These are phyloP conservation scores for Trichoderma cornu-damae DNA, from an alignment of 2,329 filamentous ascomycete species.

Conservation along the genomic window DNA sequence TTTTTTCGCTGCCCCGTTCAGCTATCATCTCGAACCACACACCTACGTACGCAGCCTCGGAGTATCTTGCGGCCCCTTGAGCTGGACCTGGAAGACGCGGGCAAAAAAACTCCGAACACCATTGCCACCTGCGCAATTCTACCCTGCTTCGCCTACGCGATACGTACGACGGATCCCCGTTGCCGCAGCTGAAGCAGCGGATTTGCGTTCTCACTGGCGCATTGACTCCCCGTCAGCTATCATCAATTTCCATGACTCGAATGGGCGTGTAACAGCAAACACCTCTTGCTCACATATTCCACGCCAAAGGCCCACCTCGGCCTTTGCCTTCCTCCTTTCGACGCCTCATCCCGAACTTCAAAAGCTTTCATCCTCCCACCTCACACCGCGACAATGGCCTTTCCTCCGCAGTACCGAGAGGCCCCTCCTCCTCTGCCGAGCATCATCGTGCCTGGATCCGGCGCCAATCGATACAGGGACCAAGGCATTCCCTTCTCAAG, in stretches of 20 bases:
- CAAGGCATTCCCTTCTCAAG: constrained; percentile 32
- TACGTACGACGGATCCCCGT: constrained; percentile 5
- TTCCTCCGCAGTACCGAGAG: constrained; percentile 35
- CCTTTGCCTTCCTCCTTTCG: constrained; percentile 5
- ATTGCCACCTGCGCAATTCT: constrained; percentile 11
- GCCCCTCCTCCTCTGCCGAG: constrained; percentile 34
- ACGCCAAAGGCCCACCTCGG: constrained; percentile 6
- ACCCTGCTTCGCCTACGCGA: constrained; percentile 13
- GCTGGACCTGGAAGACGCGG: constrained; percentile 14
- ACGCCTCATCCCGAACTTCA: background rate
- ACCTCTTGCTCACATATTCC: background rate
- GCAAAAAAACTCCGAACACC: constrained; percentile 6
- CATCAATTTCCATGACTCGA: constrained; percentile 18
- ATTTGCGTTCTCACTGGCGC: constrained; percentile 9
- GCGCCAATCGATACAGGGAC: constrained; percentile 27
- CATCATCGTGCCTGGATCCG: constrained; percentile 32
- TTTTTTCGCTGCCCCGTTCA: constrained; percentile 5
- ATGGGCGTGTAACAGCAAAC: constrained; percentile 13
- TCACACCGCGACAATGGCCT: constrained; percentile 31
- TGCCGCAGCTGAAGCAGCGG: constrained; percentile 11
- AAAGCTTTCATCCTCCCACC: background rate
- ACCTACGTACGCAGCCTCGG: constrained; percentile 10
- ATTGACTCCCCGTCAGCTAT: constrained; percentile 7
- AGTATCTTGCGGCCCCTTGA: constrained; percentile 1
- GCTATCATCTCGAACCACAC: constrained; percentile 7